phyloP scores from a whole-genome alignment of 164 flowering plant species.

The Annona cherimola region DNA sequence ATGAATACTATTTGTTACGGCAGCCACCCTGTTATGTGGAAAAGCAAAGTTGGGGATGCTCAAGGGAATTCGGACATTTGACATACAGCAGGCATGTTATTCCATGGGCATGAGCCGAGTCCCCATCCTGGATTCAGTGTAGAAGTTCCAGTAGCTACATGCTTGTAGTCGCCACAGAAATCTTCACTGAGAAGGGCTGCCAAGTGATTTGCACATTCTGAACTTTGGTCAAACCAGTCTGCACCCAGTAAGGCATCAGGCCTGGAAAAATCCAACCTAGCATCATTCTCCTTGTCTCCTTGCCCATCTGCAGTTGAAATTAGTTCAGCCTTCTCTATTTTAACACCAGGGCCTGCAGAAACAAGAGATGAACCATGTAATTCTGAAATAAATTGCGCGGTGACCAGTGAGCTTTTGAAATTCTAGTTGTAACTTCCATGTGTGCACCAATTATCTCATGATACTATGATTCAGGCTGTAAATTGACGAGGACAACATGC shows the following conservation, averaged over 20 bases:
- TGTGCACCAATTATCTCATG: too few species aligned
- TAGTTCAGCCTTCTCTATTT: constrained; percentile 39
- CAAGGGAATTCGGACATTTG: constrained; percentile 43
- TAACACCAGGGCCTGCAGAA: constrained; percentile 38
- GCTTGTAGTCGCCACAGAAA: constrained; percentile 33
- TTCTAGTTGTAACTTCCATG: neutral
- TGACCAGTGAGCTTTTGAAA: neutral
- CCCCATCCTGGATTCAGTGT: constrained; percentile 36
- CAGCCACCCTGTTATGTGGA: neutral
- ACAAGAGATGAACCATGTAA: neutral
- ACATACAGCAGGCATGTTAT: constrained; percentile 53
- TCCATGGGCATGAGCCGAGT: constrained; percentile 35
- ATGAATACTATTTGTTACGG: neutral
- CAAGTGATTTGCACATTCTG: constrained; percentile 16
- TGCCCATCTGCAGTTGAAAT: constrained; percentile 19
- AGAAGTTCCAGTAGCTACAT: constrained; percentile 22
- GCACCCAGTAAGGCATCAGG: constrained; percentile 57
- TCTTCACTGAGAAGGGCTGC: constrained; percentile 50
- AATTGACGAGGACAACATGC: neutral
- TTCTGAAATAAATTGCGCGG: neutral
- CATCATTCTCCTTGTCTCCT: constrained; percentile 13
- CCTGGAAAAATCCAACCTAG: constrained; percentile 13
- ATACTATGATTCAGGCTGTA: neutral
- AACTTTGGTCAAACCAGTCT: constrained; percentile 40
- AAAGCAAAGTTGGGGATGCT: neutral